Base-by-base conservation (phyloP, 2,329 filamentous ascomycete genomes). In the Pseudomassariella vexata region DNA sequence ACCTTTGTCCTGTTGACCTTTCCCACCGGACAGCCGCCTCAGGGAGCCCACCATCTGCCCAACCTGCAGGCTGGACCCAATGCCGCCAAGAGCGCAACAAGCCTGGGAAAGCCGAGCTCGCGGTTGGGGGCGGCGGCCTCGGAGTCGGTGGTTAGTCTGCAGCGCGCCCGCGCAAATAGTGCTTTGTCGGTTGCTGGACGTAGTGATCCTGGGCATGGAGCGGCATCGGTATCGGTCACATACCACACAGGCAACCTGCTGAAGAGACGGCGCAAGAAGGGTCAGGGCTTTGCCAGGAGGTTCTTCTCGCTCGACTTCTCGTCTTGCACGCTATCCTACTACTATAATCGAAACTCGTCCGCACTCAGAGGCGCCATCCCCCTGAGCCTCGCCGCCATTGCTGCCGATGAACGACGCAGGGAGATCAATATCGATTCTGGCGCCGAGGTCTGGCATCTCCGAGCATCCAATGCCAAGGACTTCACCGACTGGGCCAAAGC, bases 401-500 rank as follows among this genome's bases (percentile, higher is more conserved):
- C 89, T 4, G 87, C 87, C 6, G 89, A 95, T 52, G 86, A 92
- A 55, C 79, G 85, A 49, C 79, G 85, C 22, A 76, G 88, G 42
- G 90, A 96, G 57, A 95, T 98, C 32, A 94, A 84, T 24, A 92
- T 98, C 36, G 92, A 98, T 55, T 96, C 92, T 0, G 92, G 92
- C 1, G 89, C 92, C 3, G 92, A 98, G 58, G 79, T 98, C 17
- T 98, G 92, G 92, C 92, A 96, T 62, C 67, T 98, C 19, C 82
- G 81, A 48, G 87, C 92, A 3, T 76, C 74, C 30, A 94, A 85
- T 46, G 75, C 78, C 30, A 83, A 82, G 42, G 90, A 96, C 40
- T 98, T 95, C 53, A 72, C 76, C 28, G 82, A 84, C 12, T 98
- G 92, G 92, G 87, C 82, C 28, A 72, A 74, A 28, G 90, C 89